Conservation (phyloP, 2,329 filamentous ascomycete genomes). For the Mycosphaerella sp. region DNA sequence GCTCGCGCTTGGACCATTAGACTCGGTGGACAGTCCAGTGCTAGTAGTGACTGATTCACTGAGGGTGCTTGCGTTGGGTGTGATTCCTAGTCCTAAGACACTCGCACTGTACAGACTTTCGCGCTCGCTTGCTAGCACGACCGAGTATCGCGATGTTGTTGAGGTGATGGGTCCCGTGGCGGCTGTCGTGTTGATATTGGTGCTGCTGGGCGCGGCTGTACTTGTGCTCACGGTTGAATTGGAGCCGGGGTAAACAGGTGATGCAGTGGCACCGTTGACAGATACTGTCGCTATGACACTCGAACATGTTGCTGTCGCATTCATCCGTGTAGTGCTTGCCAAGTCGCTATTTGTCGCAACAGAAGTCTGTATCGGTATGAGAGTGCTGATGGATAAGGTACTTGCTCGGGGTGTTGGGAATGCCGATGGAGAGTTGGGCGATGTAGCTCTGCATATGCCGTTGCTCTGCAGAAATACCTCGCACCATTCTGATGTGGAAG, state of each 20-base stretch:
- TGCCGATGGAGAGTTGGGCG: slow-evolving; percentile 6
- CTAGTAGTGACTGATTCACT: neutral
- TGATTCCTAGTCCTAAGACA: neutral
- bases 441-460: slow-evolving; percentile 4
- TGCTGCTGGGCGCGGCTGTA: neutral
- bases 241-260: neutral
- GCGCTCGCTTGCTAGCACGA: slow-evolving; percentile 3
- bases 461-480: slow-evolving; percentile 3
- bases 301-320: neutral
- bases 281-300: neutral
- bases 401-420: slow-evolving; percentile 3
- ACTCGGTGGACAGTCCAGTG: neutral
- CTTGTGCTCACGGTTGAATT: neutral
- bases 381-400: neutral
- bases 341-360: neutral
- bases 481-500: slow-evolving; percentile 2
- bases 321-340: neutral
- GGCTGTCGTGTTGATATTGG: neutral
- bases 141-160: neutral
- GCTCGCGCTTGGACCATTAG: neutral
- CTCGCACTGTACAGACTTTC: slow-evolving; percentile 3
- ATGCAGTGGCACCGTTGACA: neutral
- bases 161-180: neutral
- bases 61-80: neutral
- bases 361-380: slow-evolving; percentile 1